Evolutionary conservation across 805 yeast genomes (phyloP).

Genomic region (Candida koratica): DNA sequence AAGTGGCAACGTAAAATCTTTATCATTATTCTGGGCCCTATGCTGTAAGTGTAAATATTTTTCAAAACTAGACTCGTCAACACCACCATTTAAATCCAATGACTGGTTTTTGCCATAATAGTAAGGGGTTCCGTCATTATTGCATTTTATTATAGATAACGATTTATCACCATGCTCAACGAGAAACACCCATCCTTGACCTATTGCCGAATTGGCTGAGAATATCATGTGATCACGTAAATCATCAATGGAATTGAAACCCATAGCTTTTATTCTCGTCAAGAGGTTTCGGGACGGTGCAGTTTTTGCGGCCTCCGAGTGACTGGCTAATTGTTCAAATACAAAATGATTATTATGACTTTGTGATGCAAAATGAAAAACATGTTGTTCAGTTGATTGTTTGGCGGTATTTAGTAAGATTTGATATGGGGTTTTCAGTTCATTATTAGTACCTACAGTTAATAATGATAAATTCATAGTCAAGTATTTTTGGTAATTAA

Average conservation of each 20-base stretch:
- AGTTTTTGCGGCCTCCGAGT: constrained; percentile 28
- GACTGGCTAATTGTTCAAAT: constrained; percentile 55
- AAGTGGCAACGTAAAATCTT: constrained; percentile 68
- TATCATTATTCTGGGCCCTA: constrained; percentile 36
- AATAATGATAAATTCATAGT: constrained; percentile 57
- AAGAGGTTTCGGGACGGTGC: constrained; percentile 36
- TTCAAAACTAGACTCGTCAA: constrained; percentile 52
- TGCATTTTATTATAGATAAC: constrained; percentile 50
- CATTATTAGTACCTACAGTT: constrained; percentile 77
- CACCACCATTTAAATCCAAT: constrained; percentile 72
- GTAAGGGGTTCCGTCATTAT: constrained; percentile 78
- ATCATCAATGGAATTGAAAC: constrained; percentile 41
- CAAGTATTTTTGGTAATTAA: constrained; percentile 66
- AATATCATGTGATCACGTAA: constrained; percentile 48
- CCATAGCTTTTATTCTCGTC: constrained; percentile 34
- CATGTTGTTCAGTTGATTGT: constrained; percentile 58
- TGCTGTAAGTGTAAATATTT: constrained; percentile 41
- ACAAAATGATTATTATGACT: constrained; percentile 90
- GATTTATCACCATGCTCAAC: constrained; percentile 63
- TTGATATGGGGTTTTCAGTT: constrained; percentile 70
- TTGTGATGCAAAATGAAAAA: constrained; percentile 88
- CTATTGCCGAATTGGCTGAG: constrained; percentile 51
- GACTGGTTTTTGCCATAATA: constrained; percentile 64
- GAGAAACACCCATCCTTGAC: constrained; percentile 73
- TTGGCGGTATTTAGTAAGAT: constrained; percentile 63